Evolutionary conservation across 176 grass and related monocot genomes (phyloP).

Genomic region (Oryza brachyantha): DNA sequence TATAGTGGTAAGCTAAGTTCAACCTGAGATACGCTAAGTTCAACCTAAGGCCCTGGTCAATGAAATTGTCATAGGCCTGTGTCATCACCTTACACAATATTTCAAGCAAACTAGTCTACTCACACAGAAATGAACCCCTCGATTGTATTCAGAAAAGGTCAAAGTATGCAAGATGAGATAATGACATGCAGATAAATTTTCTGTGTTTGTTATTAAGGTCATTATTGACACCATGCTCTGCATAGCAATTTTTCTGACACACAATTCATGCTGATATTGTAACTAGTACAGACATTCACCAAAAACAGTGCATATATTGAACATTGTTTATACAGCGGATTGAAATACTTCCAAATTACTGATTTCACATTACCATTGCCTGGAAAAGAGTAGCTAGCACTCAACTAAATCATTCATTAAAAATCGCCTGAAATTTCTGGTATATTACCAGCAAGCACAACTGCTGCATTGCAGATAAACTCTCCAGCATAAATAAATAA

Average conservation of each 20-base stretch:
- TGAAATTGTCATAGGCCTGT: neutral
- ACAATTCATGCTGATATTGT: neutral
- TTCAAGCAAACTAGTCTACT: constrained; percentile 18
- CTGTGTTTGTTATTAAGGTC: neutral
- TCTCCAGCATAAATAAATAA: neutral
- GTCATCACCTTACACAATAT: neutral
- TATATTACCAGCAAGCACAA: neutral
- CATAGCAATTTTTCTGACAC: neutral
- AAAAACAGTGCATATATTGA: too few relatives aligned
- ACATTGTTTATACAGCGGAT: too few relatives aligned
- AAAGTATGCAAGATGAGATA: constrained; percentile 15
- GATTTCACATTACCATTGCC: neutral
- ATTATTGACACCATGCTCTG: neutral
- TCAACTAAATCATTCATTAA: neutral
- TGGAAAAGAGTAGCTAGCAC: neutral
- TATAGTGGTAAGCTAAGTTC: too few relatives aligned
- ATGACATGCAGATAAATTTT: neutral
- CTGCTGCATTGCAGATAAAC: neutral
- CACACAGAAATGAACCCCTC: neutral
- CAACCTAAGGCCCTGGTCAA: constrained; percentile 21
- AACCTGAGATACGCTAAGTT: constrained; percentile 10
- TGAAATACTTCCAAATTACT: neutral
- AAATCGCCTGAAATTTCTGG: neutral
- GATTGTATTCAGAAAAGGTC: constrained; percentile 13
- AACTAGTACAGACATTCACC: too few relatives aligned